Percentiles rank a stretch among this genome's conserved stretches.
Conservation (phyloP, 805 yeast species). For the Grigorovia yakushimaensis region DNA sequence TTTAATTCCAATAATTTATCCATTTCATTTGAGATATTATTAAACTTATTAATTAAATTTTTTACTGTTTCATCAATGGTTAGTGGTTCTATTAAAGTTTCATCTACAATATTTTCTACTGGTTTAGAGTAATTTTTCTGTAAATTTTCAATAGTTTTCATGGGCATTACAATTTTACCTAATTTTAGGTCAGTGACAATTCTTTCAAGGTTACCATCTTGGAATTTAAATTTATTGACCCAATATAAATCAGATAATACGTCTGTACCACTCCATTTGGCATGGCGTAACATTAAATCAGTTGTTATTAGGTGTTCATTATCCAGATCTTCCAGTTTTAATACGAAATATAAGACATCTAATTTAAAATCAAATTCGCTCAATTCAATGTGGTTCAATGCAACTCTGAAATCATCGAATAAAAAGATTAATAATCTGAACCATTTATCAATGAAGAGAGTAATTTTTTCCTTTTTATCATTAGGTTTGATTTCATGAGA, state of each 20-base stretch:
- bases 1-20: slow-evolving; percentile 12
- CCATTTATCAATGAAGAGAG: neutral
- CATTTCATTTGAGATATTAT: slow-evolving; percentile 2
- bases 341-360: slow-evolving; percentile 2
- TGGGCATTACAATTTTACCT: slow-evolving; percentile 16
- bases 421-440: neutral
- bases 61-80: slow-evolving; percentile 4
- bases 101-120: neutral
- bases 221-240: neutral
- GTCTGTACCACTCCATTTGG: slow-evolving; percentile 5
- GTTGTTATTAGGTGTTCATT: neutral
- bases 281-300: neutral
- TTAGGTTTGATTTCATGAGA: neutral
- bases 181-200: slow-evolving; percentile 13
- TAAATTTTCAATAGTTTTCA: slow-evolving; percentile 5
- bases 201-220: slow-evolving; percentile 5
- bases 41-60: slow-evolving; percentile 3
- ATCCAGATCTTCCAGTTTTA: neutral
- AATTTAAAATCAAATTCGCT: slow-evolving; percentile 1
- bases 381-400: slow-evolving; percentile 2
- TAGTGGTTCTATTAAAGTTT: neutral
- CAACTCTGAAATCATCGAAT: slow-evolving; percentile 7
- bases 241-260: slow-evolving; percentile 5
- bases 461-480: neutral
- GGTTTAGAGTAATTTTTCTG: neutral